phyloP scores from a whole-genome alignment of 371 early-diverging fungal species.

The Mortierella sp. region DNA sequence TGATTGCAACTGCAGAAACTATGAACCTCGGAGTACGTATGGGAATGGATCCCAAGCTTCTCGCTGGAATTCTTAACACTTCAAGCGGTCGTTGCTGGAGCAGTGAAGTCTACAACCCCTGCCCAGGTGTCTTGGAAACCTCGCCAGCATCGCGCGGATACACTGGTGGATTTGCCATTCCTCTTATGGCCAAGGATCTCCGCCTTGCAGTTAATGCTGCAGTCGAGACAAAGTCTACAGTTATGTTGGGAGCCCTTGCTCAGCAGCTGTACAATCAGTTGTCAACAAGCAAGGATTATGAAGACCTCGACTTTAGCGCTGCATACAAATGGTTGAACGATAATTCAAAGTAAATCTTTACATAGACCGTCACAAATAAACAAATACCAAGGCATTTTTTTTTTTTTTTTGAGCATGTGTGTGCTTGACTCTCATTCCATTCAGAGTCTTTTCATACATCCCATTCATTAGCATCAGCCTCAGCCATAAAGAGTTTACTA shows the following conservation, averaged over 20 bases:
- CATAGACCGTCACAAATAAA: neutral
- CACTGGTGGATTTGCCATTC: constrained; percentile 91
- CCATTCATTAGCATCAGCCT: neutral
- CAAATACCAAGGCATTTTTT: constrained; percentile 15
- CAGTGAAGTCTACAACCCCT: constrained; percentile 93
- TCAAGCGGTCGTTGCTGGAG: constrained; percentile 94
- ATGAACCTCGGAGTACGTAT: constrained; percentile 89
- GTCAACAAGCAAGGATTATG: constrained; percentile 67
- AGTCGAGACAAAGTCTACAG: constrained; percentile 74
- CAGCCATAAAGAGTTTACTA: neutral
- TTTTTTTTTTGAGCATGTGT: constrained; percentile 10
- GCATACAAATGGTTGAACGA: constrained; percentile 78
- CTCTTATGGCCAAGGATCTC: constrained; percentile 96
- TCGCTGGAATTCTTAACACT: constrained; percentile 90
- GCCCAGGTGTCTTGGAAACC: constrained; percentile 85
- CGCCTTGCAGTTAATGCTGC: constrained; percentile 93
- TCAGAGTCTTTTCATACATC: neutral
- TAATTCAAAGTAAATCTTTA: constrained; percentile 26
- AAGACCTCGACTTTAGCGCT: constrained; percentile 80
- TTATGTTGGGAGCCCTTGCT: constrained; percentile 82
- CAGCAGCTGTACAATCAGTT: constrained; percentile 84
- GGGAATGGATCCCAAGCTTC: constrained; percentile 91
- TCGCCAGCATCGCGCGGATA: constrained; percentile 91
- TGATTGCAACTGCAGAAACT: constrained; percentile 95
- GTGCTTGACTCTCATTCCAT: no score